These are phyloP conservation scores for Sporothrix protearum DNA, from an alignment of 2,329 filamentous ascomycete species.

Conservation along the genomic window DNA sequence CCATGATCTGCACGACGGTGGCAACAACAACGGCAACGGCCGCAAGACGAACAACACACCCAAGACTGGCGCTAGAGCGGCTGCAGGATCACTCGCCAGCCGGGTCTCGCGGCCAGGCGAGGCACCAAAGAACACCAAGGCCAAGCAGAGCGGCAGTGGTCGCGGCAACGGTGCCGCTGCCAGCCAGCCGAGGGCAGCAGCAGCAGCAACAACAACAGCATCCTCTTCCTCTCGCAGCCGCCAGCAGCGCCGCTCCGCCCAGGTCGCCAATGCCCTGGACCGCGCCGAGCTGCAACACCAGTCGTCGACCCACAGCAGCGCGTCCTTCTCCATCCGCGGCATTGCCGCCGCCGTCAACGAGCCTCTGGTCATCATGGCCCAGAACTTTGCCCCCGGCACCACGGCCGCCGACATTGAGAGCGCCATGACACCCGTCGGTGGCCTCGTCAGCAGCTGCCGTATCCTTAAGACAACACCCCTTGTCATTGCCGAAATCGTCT, in stretches of 20 bases:
- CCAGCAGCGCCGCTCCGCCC: constrained; percentile 38
- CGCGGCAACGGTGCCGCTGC: constrained; percentile 23
- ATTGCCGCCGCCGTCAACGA: constrained; percentile 49
- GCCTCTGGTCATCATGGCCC: constrained; percentile 68
- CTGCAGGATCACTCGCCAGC: constrained; percentile 43
- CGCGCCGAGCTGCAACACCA: constrained; percentile 33
- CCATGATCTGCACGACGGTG: constrained; percentile 61
- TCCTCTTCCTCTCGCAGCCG: neutral
- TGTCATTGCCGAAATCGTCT: constrained; percentile 74
- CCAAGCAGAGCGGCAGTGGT: constrained; percentile 9
- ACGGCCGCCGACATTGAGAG: constrained; percentile 80
- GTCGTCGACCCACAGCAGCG: constrained; percentile 32
- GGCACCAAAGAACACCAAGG: neutral
- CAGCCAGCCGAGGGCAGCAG: constrained; percentile 13
- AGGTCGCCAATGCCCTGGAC: constrained; percentile 46
- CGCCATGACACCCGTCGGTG: constrained; percentile 72
- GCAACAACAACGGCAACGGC: neutral
- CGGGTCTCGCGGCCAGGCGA: constrained; percentile 40
- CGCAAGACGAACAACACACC: neutral
- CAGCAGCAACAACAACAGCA: neutral
- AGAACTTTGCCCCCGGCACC: constrained; percentile 79
- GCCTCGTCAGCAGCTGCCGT: constrained; percentile 63
- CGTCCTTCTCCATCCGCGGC: constrained; percentile 69
- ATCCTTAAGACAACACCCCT: constrained; percentile 66
- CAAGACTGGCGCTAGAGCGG: constrained; percentile 33